Evolutionary conservation across 441 rosid genomes (phyloP).

Genomic region (Corymbia calophylla): DNA sequence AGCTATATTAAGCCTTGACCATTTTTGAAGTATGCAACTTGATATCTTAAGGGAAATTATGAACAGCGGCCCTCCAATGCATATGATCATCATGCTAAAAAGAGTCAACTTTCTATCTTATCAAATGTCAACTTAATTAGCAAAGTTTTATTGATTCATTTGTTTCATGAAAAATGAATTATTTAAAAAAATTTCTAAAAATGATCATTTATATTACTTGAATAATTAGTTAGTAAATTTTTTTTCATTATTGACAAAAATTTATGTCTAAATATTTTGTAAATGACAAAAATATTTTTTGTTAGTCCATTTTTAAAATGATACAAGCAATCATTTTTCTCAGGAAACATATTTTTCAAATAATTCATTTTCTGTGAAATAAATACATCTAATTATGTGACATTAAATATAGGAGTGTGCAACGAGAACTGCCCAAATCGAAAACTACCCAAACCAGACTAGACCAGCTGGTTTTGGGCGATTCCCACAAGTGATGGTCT

Average conservation of each 20-base stretch:
- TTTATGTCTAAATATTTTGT: neutral
- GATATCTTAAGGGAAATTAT: neutral
- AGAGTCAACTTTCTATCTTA: neutral
- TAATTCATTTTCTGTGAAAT: neutral
- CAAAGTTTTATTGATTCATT: neutral
- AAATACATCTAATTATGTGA: neutral
- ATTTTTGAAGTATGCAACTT: neutral
- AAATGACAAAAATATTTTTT: neutral
- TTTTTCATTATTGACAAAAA: neutral
- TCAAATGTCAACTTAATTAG: neutral
- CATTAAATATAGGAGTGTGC: neutral
- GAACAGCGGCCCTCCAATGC: neutral
- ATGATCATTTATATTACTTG: neutral
- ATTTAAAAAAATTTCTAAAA: neutral
- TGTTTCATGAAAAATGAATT: neutral
- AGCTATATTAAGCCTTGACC: neutral
- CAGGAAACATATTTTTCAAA: neutral
- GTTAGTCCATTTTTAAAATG: neutral
- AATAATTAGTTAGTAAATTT: neutral
- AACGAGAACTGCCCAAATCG: too few relatives aligned
- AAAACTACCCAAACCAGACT: too few relatives aligned
- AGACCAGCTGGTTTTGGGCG: too few relatives aligned
- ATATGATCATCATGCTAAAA: neutral
- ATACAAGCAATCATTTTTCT: neutral
- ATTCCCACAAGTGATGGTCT: too few relatives aligned